Percentiles rank a stretch among this genome's conserved stretches.
Evolutionary conservation across 306 rosid species (phyloP).

Genomic region (Lablab purpureus): DNA sequence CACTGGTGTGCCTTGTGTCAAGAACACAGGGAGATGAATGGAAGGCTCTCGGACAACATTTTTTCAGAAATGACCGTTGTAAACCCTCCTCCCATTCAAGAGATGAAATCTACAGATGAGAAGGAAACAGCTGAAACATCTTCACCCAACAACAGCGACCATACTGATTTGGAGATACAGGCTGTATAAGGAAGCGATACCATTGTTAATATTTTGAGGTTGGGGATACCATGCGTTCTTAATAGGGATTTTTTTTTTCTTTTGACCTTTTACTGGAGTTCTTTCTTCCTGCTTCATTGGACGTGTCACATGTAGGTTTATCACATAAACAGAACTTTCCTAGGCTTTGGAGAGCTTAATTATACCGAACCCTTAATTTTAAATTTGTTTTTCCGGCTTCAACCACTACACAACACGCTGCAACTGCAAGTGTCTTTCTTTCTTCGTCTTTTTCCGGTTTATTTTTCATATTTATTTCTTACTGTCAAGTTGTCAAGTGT

Average conservation of each 20-base stretch:
- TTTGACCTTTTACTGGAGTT: slow-evolving; percentile 26
- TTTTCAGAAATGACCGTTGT: slow-evolving; percentile 80
- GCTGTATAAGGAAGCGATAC: slow-evolving; percentile 59
- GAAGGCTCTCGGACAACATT: slow-evolving; percentile 69
- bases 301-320: slow-evolving; percentile 23
- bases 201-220: slow-evolving; percentile 3
- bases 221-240: not conserved
- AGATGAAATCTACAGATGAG: slow-evolving; percentile 71
- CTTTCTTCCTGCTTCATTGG: slow-evolving; percentile 6
- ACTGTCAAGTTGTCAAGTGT: not conserved
- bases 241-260: not conserved
- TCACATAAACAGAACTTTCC: slow-evolving; percentile 8
- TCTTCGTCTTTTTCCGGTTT: not conserved
- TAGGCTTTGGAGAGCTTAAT: slow-evolving; percentile 6
- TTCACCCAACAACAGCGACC: slow-evolving; percentile 61
- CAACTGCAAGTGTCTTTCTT: not conserved
- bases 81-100: slow-evolving; percentile 86
- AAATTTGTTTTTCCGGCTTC: not conserved
- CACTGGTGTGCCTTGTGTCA: slow-evolving; percentile 99
- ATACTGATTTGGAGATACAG: slow-evolving; percentile 85
- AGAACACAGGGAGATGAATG: slow-evolving; percentile 97
- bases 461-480: not conserved
- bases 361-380: slow-evolving; percentile 21
- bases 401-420: not conserved
- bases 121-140: slow-evolving; percentile 57